These are phyloP conservation scores for Wickerhamiella slavikovae DNA, from an alignment of 805 yeast species.

Conservation along the genomic window DNA sequence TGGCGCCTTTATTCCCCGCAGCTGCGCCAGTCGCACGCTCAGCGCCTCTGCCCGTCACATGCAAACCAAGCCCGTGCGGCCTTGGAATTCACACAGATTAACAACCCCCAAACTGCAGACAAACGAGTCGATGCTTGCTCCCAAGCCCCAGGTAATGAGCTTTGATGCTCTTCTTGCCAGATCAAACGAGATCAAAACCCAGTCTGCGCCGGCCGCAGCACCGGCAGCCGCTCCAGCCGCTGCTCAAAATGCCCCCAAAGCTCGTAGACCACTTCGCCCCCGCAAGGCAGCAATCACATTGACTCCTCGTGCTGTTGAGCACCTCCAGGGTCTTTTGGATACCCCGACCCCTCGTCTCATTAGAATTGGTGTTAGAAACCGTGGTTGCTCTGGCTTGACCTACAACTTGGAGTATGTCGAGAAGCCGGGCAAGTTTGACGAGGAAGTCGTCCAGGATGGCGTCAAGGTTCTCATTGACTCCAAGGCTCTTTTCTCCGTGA, in stretches of 20 bases:
- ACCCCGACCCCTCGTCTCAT: constrained; percentile 80
- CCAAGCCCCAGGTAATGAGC: not conserved
- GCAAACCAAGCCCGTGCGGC: constrained; percentile 9
- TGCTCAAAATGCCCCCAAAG: constrained; percentile 1
- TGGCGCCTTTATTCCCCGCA: too few relatives aligned
- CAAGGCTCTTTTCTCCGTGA: constrained; percentile 84
- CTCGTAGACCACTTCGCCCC: constrained; percentile 45
- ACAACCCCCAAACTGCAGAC: not conserved
- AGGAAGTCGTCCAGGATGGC: constrained; percentile 76
- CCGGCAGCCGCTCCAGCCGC: constrained; percentile 1
- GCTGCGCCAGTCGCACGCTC: too few relatives aligned
- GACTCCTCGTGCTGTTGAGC: constrained; percentile 53
- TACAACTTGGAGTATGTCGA: constrained; percentile 81
- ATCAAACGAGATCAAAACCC: not conserved
- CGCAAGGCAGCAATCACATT: constrained; percentile 77
- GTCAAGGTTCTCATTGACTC: constrained; percentile 86
- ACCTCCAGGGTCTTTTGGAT: constrained; percentile 42
- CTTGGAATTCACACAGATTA: constrained; percentile 13
- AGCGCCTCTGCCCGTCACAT: constrained; percentile 2
- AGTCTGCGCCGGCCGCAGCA: not conserved
- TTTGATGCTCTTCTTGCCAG: not conserved
- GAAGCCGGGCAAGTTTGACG: constrained; percentile 88
- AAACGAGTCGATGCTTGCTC: not conserved
- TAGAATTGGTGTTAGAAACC: constrained; percentile 80
- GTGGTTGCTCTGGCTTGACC: constrained; percentile 93